phyloP scores from a whole-genome alignment of 2,329 filamentous ascomycete genomes.

The Aspergillus sclerotialis region DNA sequence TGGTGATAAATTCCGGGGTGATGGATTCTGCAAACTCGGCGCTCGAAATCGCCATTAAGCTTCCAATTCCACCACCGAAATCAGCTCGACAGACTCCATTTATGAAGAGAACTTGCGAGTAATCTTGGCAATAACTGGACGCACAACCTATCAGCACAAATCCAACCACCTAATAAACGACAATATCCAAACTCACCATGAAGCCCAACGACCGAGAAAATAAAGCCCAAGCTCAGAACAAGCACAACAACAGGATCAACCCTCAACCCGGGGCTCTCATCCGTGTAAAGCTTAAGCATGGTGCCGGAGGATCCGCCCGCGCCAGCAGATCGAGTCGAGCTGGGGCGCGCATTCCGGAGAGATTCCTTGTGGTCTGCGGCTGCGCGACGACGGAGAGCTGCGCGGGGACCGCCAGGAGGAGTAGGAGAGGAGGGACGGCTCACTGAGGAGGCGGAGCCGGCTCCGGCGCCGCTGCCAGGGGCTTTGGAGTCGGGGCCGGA shows the following conservation, averaged over 20 bases:
- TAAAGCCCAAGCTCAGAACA: slow-evolving; percentile 93
- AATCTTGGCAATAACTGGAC: slow-evolving; percentile 84
- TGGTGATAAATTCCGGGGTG: neutral
- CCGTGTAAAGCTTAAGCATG: slow-evolving; percentile 98
- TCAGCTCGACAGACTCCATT: slow-evolving; percentile 4
- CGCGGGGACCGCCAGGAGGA: slow-evolving; percentile 87
- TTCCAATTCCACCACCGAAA: neutral
- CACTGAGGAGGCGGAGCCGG: slow-evolving; percentile 60
- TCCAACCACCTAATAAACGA: neutral
- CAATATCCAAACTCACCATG: slow-evolving; percentile 65
- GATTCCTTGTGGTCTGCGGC: slow-evolving; percentile 97
- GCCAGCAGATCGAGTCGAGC: slow-evolving; percentile 85
- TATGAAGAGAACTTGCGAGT: slow-evolving; percentile 74
- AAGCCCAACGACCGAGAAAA: slow-evolving; percentile 95
- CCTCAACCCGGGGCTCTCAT: slow-evolving; percentile 94
- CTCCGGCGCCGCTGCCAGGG: slow-evolving; percentile 33
- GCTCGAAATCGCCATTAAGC: neutral
- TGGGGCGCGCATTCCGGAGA: slow-evolving; percentile 85
- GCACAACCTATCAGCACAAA: slow-evolving; percentile 10
- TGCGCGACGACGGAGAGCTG: slow-evolving; percentile 88
- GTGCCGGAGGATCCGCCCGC: slow-evolving; percentile 95
- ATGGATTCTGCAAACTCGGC: neutral
- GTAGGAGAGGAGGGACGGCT: slow-evolving; percentile 78
- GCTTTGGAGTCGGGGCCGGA: slow-evolving; percentile 39
- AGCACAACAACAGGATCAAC: slow-evolving; percentile 97